phyloP scores from a whole-genome alignment of 2,329 filamentous ascomycete genomes.

The Colletotrichum sp. region DNA sequence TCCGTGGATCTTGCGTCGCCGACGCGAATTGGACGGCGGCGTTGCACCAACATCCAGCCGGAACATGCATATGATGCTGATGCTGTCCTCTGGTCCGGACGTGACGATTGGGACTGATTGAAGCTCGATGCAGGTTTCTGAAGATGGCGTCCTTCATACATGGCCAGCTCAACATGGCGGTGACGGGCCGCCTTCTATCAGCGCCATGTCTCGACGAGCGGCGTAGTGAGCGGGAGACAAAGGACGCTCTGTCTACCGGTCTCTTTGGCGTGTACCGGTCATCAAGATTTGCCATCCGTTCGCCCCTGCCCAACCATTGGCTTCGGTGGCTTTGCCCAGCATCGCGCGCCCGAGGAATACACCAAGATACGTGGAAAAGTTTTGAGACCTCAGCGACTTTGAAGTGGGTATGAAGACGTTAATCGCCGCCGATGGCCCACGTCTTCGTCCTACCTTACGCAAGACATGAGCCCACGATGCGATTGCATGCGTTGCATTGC shows the following conservation, averaged over 20 bases:
- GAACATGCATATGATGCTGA: background rate
- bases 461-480: conserved; percentile 2
- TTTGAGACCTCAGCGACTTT: background rate
- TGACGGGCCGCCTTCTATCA: conserved; percentile 8
- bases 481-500: conserved; percentile 1
- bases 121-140: background rate
- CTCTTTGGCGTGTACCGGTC: background rate
- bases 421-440: background rate
- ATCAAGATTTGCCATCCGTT: background rate
- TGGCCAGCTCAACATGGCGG: background rate
- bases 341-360: background rate
- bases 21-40: conserved; percentile 4
- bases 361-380: background rate
- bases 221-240: conserved; percentile 12
- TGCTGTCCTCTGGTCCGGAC: conserved; percentile 2
- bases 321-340: background rate
- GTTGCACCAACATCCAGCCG: background rate
- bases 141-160: background rate
- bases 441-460: conserved; percentile 7
- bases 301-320: background rate
- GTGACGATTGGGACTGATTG: background rate
- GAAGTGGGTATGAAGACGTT: background rate
- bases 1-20: conserved; percentile 6
- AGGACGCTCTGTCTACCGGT: background rate
- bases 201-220: conserved; percentile 17